Evolutionary conservation across 495 filamentous ascomycete genomes (phyloP).

Genomic region (Gamarada debralockiae): DNA sequence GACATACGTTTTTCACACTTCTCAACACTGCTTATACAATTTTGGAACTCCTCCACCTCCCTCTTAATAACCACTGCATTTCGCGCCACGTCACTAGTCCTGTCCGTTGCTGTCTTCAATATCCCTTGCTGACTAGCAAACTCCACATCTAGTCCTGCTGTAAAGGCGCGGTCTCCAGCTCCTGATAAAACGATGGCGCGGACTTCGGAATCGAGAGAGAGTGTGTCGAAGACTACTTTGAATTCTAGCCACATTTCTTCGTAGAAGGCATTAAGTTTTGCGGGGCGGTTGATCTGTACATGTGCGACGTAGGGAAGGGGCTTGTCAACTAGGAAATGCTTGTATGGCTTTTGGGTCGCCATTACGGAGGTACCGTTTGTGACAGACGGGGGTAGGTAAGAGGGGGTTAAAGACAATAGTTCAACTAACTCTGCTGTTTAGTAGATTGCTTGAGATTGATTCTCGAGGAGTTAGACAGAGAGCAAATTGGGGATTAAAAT

Average conservation of each 20-base stretch:
- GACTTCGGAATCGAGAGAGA: conserved; percentile 69
- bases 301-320: conserved; percentile 75
- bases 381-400: not conserved
- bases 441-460: too few relatives aligned
- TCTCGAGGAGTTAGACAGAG: too few relatives aligned
- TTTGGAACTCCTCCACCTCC: conserved; percentile 73
- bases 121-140: conserved; percentile 46
- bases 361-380: not conserved
- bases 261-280: conserved; percentile 88
- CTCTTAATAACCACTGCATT: conserved; percentile 60
- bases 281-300: conserved; percentile 87
- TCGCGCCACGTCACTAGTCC: conserved; percentile 56
- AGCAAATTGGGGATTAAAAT: too few relatives aligned
- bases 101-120: conserved; percentile 21
- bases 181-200: conserved; percentile 80
- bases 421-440: too few relatives aligned
- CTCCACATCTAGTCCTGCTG: conserved; percentile 76
- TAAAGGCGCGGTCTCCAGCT: conserved; percentile 81
- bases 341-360: conserved; percentile 40
- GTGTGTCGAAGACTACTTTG: conserved; percentile 61
- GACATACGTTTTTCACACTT: conserved; percentile 79
- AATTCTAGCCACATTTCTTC: conserved; percentile 91
- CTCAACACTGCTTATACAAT: conserved; percentile 71
- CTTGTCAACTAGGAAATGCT: conserved; percentile 75
- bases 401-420: not conserved